Evolutionary conservation across 1,284 basidiomycete species (phyloP), one percentile per base, ranked within the genome.

Genomic region (Tilletia horrida): DNA sequence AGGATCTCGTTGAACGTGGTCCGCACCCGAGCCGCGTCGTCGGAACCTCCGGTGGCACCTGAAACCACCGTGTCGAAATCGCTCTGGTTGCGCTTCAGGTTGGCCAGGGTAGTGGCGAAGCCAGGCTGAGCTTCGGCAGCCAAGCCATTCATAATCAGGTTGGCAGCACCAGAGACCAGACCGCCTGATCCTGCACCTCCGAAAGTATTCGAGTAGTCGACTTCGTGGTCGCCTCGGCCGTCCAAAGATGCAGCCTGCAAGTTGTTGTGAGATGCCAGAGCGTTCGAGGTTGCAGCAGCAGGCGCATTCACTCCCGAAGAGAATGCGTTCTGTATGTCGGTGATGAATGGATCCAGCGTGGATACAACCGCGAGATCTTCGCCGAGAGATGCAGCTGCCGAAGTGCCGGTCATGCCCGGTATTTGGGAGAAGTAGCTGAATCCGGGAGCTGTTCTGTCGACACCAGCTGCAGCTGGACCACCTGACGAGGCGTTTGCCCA

Each of bases 141-240:
- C n/a, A 55, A 69, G 14, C 66, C 67, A 45, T 70, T 63, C 47
- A 68, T 63, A 7, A 64, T 66, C 44, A 69, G 72, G 35, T 68
- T 66, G 40, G 67, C 63, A 13, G 66, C 66, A 29, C 66, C 66
- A 18, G 65, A 45, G 48, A 69, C 61, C 40, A 63, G 66, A 47
- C 65, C 67, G 3, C 66, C 66, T n/a, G 66, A 59, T 13, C 67
- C 67, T 1, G 65, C 55, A 13, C 21, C 47, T 23, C 69, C 68
- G 31, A 70, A 71, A 9, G 69, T 70, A 25, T 69, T 66, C 8
- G 69, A 67, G 0, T 65, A 64, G n/a, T 66, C 65, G 45, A n/a
- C 45, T n/a, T 18, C 45, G 18, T n/a, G 16, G 45, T 48, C 16
- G 45, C 16, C 18, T 23, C 16, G 45, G 7, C 45, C 45, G 7